A percentile compares a stretch with the other conserved stretches of the same genome.
Conservation (phyloP, 306 rosid genomes). For the Corylus heterophylla region DNA sequence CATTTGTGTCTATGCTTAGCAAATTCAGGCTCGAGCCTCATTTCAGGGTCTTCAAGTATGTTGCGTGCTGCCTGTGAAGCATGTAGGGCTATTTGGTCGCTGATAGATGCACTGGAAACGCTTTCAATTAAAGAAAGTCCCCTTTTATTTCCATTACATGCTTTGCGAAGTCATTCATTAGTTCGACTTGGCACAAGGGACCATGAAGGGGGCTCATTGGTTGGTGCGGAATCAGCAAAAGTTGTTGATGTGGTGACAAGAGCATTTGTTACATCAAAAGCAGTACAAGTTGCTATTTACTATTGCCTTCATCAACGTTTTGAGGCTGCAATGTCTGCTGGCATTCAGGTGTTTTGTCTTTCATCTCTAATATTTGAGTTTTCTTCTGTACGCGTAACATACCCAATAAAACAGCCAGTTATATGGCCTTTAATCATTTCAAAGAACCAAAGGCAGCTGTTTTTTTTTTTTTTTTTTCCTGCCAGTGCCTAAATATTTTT, state of each 20-base stretch:
- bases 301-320: conserved; percentile 82
- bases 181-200: conserved; percentile 48
- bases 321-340: conserved; percentile 71
- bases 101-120: conserved; percentile 68
- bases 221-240: conserved; percentile 59
- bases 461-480: not conserved
- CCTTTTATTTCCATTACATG: conserved; percentile 65
- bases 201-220: conserved; percentile 49
- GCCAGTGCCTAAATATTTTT: not conserved
- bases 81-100: conserved; percentile 78
- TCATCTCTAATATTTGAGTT: conserved; percentile 4
- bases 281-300: conserved; percentile 76
- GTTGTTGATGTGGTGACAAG: conserved; percentile 68
- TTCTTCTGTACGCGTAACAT: not conserved
- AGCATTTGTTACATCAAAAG: conserved; percentile 75
- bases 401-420: not conserved
- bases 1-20: conserved; percentile 76
- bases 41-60: conserved; percentile 83
- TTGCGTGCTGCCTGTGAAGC: conserved; percentile 88
- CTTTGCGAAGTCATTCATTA: conserved; percentile 56
- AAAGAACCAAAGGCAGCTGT: not conserved
- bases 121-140: conserved; percentile 50
- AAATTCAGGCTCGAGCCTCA: conserved; percentile 78
- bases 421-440: not conserved
- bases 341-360: conserved; percentile 69